phyloP scores from a whole-genome alignment of 768 basidiomycete genomes.

The Calocybe gangraenosa region DNA sequence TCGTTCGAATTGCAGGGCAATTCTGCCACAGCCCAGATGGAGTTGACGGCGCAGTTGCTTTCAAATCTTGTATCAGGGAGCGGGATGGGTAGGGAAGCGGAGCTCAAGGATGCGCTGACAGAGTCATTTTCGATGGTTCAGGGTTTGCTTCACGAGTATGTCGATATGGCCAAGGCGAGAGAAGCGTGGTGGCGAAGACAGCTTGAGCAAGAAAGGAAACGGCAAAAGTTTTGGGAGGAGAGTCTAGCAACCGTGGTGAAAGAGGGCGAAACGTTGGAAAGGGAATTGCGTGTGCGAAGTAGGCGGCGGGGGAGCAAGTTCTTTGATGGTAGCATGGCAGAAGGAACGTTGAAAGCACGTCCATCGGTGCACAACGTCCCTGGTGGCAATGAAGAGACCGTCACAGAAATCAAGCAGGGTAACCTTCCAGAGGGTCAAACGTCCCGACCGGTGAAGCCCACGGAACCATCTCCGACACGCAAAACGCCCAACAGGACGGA shows the following conservation, averaged over 20 bases:
- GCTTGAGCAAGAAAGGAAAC: constrained; percentile 58
- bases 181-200: constrained; percentile 75
- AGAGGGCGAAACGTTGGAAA: constrained; percentile 82
- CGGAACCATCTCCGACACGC: neutral
- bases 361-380: constrained; percentile 12
- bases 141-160: constrained; percentile 60
- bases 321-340: constrained; percentile 32
- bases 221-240: constrained; percentile 83
- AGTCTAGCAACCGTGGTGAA: constrained; percentile 81
- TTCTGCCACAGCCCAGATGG: constrained; percentile 69
- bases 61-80: constrained; percentile 27
- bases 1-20: constrained; percentile 68
- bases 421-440: constrained; percentile 1
- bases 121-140: constrained; percentile 58
- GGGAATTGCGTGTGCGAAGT: constrained; percentile 63
- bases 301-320: constrained; percentile 57
- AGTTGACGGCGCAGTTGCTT: constrained; percentile 67
- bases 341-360: constrained; percentile 17
- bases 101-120: constrained; percentile 37
- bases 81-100: constrained; percentile 5
- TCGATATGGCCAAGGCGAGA: constrained; percentile 67
- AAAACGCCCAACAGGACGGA: neutral
- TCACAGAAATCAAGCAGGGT: neutral
- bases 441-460: neutral
- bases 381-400: neutral